phyloP scores from a whole-genome alignment of 768 basidiomycete genomes.

The Panaeolus cyanescens region DNA sequence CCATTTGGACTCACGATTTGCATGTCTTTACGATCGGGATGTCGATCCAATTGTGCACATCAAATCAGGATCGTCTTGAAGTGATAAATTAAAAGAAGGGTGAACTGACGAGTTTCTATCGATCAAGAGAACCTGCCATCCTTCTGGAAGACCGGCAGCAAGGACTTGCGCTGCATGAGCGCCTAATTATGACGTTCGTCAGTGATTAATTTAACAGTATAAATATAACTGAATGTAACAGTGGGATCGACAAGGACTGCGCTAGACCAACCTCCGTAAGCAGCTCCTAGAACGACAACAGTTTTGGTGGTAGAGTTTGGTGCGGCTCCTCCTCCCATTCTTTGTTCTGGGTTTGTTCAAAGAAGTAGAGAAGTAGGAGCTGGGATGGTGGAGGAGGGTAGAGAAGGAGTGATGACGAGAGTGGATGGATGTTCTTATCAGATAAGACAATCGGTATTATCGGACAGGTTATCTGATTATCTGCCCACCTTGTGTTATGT shows the following conservation, averaged over 20 bases:
- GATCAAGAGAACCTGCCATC: slow-evolving; percentile 57
- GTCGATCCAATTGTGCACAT: neutral
- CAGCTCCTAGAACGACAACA: slow-evolving; percentile 55
- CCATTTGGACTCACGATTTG: slow-evolving; percentile 39
- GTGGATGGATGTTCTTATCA: slow-evolving; percentile 17
- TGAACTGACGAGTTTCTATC: slow-evolving; percentile 58
- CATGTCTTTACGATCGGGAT: slow-evolving; percentile 40
- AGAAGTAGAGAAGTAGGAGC: neutral
- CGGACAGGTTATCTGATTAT: neutral
- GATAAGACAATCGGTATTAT: slow-evolving; percentile 17
- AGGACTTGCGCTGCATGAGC: slow-evolving; percentile 51
- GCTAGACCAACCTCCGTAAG: slow-evolving; percentile 49
- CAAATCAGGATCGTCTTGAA: neutral
- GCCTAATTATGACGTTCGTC: slow-evolving; percentile 36
- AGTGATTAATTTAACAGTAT: slow-evolving; percentile 4
- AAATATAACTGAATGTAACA: slow-evolving; percentile 3
- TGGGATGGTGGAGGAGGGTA: neutral
- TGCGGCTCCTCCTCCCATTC: slow-evolving; percentile 24
- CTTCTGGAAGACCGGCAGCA: slow-evolving; percentile 46
- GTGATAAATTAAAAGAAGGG: neutral
- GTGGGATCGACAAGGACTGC: neutral
- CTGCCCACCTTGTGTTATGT: too few relatives aligned
- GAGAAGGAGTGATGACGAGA: slow-evolving; percentile 1
- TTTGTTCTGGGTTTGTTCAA: neutral
- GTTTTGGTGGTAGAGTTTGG: slow-evolving; percentile 30